Percentiles rank a stretch among this genome's conserved stretches.
These are phyloP conservation scores for Paramecium caudatum DNA, from an alignment of 73 alveolate species.

Conservation along the genomic window DNA sequence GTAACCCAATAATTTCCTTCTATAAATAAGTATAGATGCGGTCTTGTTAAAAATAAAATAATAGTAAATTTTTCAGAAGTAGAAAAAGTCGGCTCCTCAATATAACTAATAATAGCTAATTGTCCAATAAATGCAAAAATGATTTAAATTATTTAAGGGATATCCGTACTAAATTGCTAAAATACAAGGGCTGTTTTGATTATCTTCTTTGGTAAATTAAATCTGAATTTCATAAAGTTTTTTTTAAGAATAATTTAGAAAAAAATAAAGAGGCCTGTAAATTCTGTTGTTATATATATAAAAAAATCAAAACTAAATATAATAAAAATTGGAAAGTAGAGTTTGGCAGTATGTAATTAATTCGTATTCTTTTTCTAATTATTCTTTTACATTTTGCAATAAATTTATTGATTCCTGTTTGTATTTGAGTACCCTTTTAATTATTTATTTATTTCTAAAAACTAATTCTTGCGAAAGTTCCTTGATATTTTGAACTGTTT, in stretches of 20 bases:
- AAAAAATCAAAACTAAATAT: neutral
- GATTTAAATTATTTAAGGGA: neutral
- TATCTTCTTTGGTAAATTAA: neutral
- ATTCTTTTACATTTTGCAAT: slow-evolving; percentile 18
- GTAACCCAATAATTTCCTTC: neutral
- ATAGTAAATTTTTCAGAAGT: neutral
- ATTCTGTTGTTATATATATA: too few relatives aligned
- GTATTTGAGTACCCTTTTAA: neutral
- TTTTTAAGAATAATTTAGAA: too few relatives aligned
- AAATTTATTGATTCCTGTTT: slow-evolving; percentile 35
- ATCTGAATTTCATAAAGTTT: too few relatives aligned
- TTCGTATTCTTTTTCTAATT: slow-evolving; percentile 8
- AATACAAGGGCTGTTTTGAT: slow-evolving; percentile 10
- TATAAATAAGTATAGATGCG: neutral
- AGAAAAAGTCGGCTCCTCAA: neutral
- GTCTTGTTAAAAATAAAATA: slow-evolving; percentile 2
- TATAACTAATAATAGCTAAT: neutral
- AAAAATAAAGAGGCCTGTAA: too few relatives aligned
- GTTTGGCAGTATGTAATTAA: slow-evolving; percentile 19
- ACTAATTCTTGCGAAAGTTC: slow-evolving; percentile 5
- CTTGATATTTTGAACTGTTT: neutral
- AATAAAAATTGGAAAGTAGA: slow-evolving; percentile 31
- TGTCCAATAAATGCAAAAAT: neutral
- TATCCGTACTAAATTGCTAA: neutral
- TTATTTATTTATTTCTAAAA: neutral